phyloP scores from a whole-genome alignment of 1,139 yeast species.

The Arxiozyma slooffiae region DNA sequence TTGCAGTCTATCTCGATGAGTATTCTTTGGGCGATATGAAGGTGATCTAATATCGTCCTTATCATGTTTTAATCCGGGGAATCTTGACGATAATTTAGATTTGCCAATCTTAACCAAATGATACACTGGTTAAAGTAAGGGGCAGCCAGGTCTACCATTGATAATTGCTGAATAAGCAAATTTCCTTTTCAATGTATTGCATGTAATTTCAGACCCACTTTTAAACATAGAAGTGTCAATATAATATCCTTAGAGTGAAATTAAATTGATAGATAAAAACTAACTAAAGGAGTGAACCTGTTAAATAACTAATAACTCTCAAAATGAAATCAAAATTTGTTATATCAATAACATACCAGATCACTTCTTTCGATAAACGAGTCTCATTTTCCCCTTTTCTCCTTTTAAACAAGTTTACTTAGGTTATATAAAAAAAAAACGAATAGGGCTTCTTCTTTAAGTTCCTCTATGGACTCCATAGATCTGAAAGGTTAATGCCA shows the following conservation, averaged over 20 bases:
- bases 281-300: neutral
- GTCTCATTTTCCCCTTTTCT: no score
- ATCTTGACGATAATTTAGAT: slow-evolving; percentile 56
- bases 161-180: slow-evolving; percentile 24
- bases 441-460: no score
- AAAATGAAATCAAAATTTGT: no score
- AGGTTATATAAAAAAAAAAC: no score
- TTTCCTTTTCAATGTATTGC: slow-evolving; percentile 24
- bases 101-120: slow-evolving; percentile 73
- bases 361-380: no score
- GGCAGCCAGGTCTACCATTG: slow-evolving; percentile 55
- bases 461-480: no score
- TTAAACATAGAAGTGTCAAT: neutral
- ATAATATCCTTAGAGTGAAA: neutral
- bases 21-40: slow-evolving; percentile 62
- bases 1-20: slow-evolving; percentile 68
- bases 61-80: slow-evolving; percentile 54
- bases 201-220: slow-evolving; percentile 26
- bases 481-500: no score
- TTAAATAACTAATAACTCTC: no score
- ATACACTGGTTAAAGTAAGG: slow-evolving; percentile 83
- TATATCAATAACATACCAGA: no score
- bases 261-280: no score
- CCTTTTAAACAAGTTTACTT: no score
- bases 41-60: slow-evolving; percentile 68